Evolutionary conservation across 768 basidiomycete genomes (phyloP).

Genomic region (Kockovaella imperatae): DNA sequence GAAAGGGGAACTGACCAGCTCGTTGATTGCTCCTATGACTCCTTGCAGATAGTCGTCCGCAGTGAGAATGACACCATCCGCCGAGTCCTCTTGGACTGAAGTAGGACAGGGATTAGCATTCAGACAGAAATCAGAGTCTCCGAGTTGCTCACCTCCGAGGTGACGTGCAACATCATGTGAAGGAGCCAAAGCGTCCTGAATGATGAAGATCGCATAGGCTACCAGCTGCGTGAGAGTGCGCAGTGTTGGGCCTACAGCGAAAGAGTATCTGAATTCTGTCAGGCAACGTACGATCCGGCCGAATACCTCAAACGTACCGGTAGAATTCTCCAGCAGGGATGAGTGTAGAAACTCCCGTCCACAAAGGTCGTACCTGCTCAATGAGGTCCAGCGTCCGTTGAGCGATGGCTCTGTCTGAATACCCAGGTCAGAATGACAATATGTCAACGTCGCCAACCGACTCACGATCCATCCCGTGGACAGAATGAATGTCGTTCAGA

Average conservation of each 20-base stretch:
- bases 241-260: conserved; percentile 23
- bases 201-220: conserved; percentile 42
- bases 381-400: conserved; percentile 17
- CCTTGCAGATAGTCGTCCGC: conserved; percentile 49
- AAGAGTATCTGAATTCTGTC: conserved; percentile 10
- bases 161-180: conserved; percentile 33
- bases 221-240: conserved; percentile 38
- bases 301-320: conserved; percentile 31
- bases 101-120: neutral
- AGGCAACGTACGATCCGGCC: neutral
- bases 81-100: conserved; percentile 37
- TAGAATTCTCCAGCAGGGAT: conserved; percentile 44
- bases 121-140: neutral
- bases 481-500: conserved; percentile 30
- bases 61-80: conserved; percentile 40
- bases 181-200: conserved; percentile 39
- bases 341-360: conserved; percentile 31
- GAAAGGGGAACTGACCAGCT: conserved; percentile 37
- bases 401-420: conserved; percentile 22
- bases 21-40: conserved; percentile 46
- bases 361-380: conserved; percentile 12
- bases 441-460: neutral
- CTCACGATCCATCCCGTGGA: conserved; percentile 24
- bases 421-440: neutral
- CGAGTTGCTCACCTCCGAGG: conserved; percentile 41